phyloP scores from a whole-genome alignment of 2,329 filamentous ascomycete species.

The Falciphora oryzae region DNA sequence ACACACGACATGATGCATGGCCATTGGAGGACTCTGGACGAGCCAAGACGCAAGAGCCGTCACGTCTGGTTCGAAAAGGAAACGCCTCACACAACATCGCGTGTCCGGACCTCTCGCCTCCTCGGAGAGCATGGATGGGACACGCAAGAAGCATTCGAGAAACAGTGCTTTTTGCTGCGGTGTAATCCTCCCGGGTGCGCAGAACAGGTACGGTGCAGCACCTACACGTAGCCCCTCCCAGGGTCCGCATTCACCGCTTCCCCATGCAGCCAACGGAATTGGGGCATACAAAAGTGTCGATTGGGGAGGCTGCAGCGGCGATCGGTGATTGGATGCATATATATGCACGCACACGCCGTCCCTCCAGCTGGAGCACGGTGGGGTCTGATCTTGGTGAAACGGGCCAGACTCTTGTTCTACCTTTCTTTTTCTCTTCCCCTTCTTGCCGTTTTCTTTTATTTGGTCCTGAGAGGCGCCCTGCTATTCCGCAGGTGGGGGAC shows the following conservation, averaged over 20 bases:
- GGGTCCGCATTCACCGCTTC: not conserved
- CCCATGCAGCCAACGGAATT: not conserved
- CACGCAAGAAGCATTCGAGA: not conserved
- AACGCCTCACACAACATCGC: not conserved
- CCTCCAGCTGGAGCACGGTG: not conserved
- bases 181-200: not conserved
- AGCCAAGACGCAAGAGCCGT: not conserved
- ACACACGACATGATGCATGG: not conserved
- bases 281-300: not conserved
- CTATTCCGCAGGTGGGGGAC: not conserved
- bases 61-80: not conserved
- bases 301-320: not conserved
- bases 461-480: not conserved
- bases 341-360: not conserved
- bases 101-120: not conserved
- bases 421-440: not conserved
- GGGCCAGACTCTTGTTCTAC: not conserved
- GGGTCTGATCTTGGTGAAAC: not conserved
- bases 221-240: conserved; percentile 1
- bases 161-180: not conserved
- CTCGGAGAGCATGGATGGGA: no score
- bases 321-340: conserved; percentile 2
- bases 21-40: not conserved
- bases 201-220: not conserved
- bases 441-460: not conserved